Evolutionary conservation across 2,329 filamentous ascomycete species (phyloP), one percentile per base, ranked within the genome.

Genomic region (Alternaria postmessia): DNA sequence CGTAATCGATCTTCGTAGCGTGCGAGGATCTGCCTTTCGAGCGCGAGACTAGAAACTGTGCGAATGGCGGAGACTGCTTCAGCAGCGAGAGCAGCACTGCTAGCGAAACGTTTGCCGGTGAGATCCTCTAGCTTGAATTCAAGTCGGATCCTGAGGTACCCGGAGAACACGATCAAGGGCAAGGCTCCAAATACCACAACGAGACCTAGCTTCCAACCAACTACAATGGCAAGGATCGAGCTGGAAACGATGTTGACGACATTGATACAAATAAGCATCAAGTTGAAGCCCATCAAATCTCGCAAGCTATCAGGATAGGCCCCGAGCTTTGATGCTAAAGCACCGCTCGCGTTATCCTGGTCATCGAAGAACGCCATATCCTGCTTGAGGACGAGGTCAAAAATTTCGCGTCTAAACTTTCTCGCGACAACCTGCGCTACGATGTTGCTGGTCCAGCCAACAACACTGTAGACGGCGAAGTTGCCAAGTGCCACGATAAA

Each of bases 31-130:
- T 97, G 92, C 0, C 86, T 80, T 80, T 99, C 95, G 9, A 94
- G 88, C 0, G 94, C 97, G 44, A 99, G 85, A 8, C 93, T 92
- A 4, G 94, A 94, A 9, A 98, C 94, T 2, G 95, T 98, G 52
- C 94, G 91, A 67, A 98, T 97, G 7, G 94, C 91, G 2, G 92
- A 94, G 32, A 96, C 96, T 43, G 94, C 94, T 79, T 99, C 95
- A 47, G 94, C 95, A 11, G 95, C 95, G 74, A 91, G 96, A 57
- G 89, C 90, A 7, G 94, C 94, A 59, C 65, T 85, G 46, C 67
- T 72, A 0, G 72, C 63, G 42, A 77, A 77, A 8, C 73, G 92
- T 94, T 58, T 86, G 82, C 73, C 92, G 86, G 75, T 98, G 94
- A 4, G 92, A 89, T 66, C 84, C 44, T 82, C 76, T 47, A 85